Conservation (phyloP, 2,329 filamentous ascomycete genomes). For the Colletotrichum destructivum region DNA sequence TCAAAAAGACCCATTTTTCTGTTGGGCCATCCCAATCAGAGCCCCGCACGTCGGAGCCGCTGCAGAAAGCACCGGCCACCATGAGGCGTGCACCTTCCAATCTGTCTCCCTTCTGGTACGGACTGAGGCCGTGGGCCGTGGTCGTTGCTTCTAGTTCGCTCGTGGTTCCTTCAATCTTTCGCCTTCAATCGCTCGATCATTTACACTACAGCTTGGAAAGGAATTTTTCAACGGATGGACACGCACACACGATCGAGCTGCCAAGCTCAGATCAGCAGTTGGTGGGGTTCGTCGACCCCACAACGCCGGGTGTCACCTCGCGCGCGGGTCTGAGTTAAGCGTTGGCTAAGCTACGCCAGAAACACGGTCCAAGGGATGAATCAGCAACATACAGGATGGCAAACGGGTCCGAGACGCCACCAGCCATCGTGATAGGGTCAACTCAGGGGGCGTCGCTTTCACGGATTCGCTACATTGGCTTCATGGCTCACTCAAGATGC, state of each 20-base stretch:
- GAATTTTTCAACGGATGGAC: not conserved
- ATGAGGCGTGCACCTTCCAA: not conserved
- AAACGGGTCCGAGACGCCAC: conserved; percentile 15
- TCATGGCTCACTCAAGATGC: not conserved
- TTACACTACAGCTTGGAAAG: not conserved
- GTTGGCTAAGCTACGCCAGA: conserved; percentile 33
- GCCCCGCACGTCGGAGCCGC: not conserved
- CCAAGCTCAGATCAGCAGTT: not conserved
- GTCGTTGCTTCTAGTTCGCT: not conserved
- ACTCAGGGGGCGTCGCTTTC: not conserved
- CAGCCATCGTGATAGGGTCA: conserved; percentile 24
- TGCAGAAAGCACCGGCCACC: not conserved
- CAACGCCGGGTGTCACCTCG: conserved; percentile 3
- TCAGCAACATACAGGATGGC: conserved; percentile 33
- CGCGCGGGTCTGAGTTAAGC: conserved; percentile 36
- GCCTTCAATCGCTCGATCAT: not conserved
- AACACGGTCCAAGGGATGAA: conserved; percentile 31
- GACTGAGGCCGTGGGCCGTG: no score
- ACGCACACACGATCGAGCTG: not conserved
- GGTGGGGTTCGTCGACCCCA: not conserved
- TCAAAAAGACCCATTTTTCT: no score
- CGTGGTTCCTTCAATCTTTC: not conserved
- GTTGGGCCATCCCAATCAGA: not conserved
- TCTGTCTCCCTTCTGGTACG: not conserved
- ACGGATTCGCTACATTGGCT: conserved; percentile 1